Evolutionary conservation across 257 asterid genomes (phyloP).

Genomic region (Echites panduratus): DNA sequence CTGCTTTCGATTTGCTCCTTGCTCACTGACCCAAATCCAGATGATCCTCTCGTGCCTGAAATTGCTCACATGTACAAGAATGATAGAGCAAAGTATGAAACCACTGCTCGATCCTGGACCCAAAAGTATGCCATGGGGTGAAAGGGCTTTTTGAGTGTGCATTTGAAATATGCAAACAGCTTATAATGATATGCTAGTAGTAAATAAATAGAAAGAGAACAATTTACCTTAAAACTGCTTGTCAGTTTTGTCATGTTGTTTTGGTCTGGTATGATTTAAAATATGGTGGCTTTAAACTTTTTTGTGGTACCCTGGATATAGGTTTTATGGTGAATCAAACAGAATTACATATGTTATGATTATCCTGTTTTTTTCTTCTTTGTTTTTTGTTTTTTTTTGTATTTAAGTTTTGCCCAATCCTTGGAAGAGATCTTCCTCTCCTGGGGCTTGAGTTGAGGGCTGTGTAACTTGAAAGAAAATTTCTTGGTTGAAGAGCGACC

Average conservation of each 20-base stretch:
- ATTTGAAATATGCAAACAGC: neutral
- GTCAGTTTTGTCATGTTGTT: slow-evolving; percentile 20
- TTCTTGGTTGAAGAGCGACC: no score
- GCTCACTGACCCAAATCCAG: slow-evolving; percentile 83
- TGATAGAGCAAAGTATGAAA: slow-evolving; percentile 59
- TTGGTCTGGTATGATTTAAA: slow-evolving; percentile 11
- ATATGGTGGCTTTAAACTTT: neutral
- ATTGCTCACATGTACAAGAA: slow-evolving; percentile 78
- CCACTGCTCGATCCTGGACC: slow-evolving; percentile 77
- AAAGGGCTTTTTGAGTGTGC: slow-evolving; percentile 9
- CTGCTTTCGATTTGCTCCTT: slow-evolving; percentile 71
- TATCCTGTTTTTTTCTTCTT: neutral
- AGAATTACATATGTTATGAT: neutral
- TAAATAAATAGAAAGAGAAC: slow-evolving; percentile 30
- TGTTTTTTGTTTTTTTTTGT: neutral
- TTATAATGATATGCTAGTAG: slow-evolving; percentile 17
- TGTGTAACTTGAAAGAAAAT: neutral
- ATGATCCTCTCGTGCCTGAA: slow-evolving; percentile 84
- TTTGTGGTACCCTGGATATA: neutral
- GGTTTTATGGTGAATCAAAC: neutral
- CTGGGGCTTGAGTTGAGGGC: neutral
- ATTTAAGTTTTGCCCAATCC: no score
- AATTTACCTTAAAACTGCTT: slow-evolving; percentile 12
- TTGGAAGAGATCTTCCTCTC: neutral
- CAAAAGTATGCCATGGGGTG: slow-evolving; percentile 78